phyloP scores from a whole-genome alignment of 176 grass and related monocot genomes.

The Rhynchospora breviuscula region DNA sequence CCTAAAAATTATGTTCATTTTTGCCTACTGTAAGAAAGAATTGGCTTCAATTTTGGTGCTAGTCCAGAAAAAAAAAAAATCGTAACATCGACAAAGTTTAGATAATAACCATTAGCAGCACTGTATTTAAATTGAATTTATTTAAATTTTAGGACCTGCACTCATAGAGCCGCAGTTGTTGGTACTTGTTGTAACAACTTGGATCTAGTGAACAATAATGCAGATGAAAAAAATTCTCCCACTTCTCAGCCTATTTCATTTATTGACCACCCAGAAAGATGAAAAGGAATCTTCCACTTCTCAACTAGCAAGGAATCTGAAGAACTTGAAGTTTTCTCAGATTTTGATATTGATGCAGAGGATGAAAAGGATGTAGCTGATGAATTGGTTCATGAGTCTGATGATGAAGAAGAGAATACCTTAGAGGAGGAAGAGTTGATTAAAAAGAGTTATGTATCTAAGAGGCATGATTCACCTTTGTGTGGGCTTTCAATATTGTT shows the following conservation, averaged over 20 bases:
- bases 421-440: slow-evolving; percentile 28
- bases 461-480: slow-evolving; percentile 4
- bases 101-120: background rate
- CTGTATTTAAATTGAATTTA: background rate
- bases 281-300: background rate
- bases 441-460: slow-evolving; percentile 18
- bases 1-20: no score
- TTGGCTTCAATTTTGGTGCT: background rate
- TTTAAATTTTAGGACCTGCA: background rate
- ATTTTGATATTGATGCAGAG: slow-evolving; percentile 55
- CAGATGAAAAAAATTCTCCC: slow-evolving; percentile 20
- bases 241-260: slow-evolving; percentile 15
- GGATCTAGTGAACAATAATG: slow-evolving; percentile 22
- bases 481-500: no score
- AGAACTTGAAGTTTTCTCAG: slow-evolving; percentile 74
- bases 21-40: background rate
- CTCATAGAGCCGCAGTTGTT: background rate
- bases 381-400: slow-evolving; percentile 42
- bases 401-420: slow-evolving; percentile 30
- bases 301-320: slow-evolving; percentile 49
- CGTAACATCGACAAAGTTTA: background rate
- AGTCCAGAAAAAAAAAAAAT: no score
- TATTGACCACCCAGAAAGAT: slow-evolving; percentile 30
- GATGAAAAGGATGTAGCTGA: slow-evolving; percentile 26
- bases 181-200: slow-evolving; percentile 17